phyloP scores from a whole-genome alignment of 345 rosid species.

The Ailanthus altissimus region DNA sequence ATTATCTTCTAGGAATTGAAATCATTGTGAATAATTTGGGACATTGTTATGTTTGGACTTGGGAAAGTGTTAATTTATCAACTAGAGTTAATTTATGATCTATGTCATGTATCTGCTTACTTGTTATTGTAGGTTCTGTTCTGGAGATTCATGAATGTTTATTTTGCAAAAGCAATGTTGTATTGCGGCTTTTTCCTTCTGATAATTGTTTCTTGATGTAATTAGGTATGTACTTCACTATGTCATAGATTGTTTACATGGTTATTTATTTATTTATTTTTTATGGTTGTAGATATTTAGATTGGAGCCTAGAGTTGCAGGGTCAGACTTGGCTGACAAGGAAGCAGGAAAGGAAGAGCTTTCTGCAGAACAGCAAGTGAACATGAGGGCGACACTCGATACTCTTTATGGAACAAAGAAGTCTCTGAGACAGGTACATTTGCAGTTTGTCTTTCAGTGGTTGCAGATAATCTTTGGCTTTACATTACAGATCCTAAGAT shows the following conservation, averaged over 20 bases:
- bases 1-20: too few relatives aligned
- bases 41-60: too few relatives aligned
- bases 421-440: constrained; percentile 44
- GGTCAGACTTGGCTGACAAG: constrained; percentile 29
- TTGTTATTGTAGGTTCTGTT: background rate
- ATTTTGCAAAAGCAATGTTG: background rate
- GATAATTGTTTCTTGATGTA: background rate
- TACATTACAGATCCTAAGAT: background rate
- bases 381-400: constrained; percentile 25
- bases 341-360: constrained; percentile 39
- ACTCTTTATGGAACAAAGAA: constrained; percentile 50
- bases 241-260: background rate
- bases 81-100: background rate
- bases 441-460: background rate
- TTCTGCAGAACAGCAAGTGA: constrained; percentile 28
- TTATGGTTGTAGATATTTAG: constrained; percentile 60
- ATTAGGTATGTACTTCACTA: background rate
- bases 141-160: background rate
- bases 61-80: background rate
- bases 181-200: background rate
- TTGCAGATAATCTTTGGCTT: constrained; percentile 4
- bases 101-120: background rate
- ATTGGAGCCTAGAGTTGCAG: constrained; percentile 60
- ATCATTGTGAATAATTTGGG: background rate
- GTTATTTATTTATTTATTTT: too few relatives aligned